Conservation (phyloP, 495 filamentous ascomycete species). For the Hyaloscypha hepaticicola region DNA sequence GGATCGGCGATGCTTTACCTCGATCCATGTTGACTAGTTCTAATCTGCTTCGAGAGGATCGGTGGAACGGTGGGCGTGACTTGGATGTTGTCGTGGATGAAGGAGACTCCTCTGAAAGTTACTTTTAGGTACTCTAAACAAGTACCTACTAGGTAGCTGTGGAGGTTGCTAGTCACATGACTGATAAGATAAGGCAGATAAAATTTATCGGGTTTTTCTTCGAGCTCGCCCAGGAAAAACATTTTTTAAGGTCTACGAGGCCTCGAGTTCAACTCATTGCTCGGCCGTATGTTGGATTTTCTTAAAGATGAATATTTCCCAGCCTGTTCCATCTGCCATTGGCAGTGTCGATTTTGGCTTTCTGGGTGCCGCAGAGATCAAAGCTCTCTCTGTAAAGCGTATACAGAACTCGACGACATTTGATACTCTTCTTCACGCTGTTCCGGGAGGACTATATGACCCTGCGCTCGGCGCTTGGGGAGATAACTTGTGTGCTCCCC, state of each 20-base stretch:
- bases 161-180: neutral
- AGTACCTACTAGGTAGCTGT: too few relatives aligned
- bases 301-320: constrained; percentile 74
- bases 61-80: neutral
- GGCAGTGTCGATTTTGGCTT: constrained; percentile 86
- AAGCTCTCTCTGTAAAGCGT: constrained; percentile 83
- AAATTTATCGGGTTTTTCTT: neutral
- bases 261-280: neutral
- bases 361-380: constrained; percentile 78
- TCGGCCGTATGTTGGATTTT: neutral
- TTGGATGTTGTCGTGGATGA: neutral
- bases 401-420: constrained; percentile 89
- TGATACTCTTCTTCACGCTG: constrained; percentile 80
- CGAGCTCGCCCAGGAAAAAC: neutral
- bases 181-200: neutral
- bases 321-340: constrained; percentile 82
- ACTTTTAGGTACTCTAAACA: too few relatives aligned
- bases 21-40: constrained; percentile 24
- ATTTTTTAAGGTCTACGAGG: neutral
- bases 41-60: neutral
- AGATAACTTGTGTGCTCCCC: constrained; percentile 66
- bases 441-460: constrained; percentile 89
- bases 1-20: constrained; percentile 39
- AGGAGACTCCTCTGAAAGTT: too few relatives aligned
- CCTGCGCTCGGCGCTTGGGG: constrained; percentile 88